Evolutionary conservation across 2,329 filamentous ascomycete species (phyloP), one percentile per base, ranked within the genome.

Genomic region (Penicillium occitanis): DNA sequence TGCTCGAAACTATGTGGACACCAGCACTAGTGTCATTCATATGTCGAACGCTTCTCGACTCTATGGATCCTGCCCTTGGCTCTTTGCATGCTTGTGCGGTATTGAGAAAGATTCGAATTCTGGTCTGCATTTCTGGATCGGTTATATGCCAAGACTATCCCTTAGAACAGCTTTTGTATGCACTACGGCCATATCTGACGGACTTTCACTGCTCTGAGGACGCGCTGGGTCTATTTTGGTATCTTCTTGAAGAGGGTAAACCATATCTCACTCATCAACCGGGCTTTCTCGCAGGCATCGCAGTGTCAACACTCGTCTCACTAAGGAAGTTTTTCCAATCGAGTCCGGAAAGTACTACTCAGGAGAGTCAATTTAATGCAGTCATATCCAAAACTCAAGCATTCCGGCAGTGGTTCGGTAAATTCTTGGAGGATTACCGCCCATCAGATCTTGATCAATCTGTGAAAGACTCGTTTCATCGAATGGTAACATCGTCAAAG

Each of bases 121-220:
- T 98, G 17, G 85, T 98, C 30, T 90, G 88, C 67, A 81, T 98
- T 55, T 90, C 92, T 30, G 93, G 92, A 0, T 76, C 86, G 0
- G 84, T 88, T 61, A 91, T 91, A n/a, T 82, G 90, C 28, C 81
- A 87, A 48, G 91, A 90, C 0, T 98, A 98, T 73, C 91, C 92
- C 11, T 77, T 97, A 14, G 92, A 99, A 76, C 95, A 97, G 91
- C 83, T 96, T 0, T 83, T 99, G 1, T 91, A 93, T 72, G 90
- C 91, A 1, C 83, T 97, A 22, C 85, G 90, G 10, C 88, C 88
- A 0, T 96, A 93, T 70, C 82, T 98, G 5, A 89, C 90, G 1
- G 90, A 98, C 70, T 85, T 89, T 0, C 90, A 96, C 73, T 98
- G 94, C 76, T 91, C 93, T 10, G 92, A 97, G 73, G 95, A 99